These are phyloP conservation scores for Hypseocharis bilobata DNA, from an alignment of 441 rosid genomes.

Conservation along the genomic window DNA sequence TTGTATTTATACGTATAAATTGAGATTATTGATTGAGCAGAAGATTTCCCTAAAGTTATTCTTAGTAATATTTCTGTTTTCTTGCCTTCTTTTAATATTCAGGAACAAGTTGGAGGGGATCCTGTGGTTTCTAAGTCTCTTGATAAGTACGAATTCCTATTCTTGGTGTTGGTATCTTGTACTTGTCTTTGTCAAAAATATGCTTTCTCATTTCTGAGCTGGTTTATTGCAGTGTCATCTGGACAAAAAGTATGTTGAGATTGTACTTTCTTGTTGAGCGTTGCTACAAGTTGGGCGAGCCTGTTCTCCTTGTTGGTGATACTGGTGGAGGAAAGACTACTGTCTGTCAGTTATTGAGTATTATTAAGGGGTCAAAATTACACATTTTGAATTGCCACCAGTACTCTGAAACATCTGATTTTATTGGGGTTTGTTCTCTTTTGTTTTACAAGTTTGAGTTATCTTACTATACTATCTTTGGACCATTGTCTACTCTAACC, in stretches of 20 bases:
- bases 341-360: constrained; percentile 76
- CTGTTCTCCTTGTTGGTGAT: constrained; percentile 97
- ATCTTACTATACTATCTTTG: neutral
- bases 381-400: constrained; percentile 96
- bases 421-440: constrained; percentile 69
- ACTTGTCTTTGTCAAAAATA: constrained; percentile 18
- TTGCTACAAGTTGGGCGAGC: constrained; percentile 78
- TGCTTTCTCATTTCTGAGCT: constrained; percentile 17
- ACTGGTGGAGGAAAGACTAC: constrained; percentile 99
- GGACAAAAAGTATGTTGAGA: constrained; percentile 87
- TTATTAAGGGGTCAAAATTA: constrained; percentile 43
- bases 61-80: constrained; percentile 1
- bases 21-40: constrained; percentile 1
- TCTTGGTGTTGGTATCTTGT: constrained; percentile 10
- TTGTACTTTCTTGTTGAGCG: constrained; percentile 67
- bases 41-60: neutral
- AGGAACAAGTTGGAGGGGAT: constrained; percentile 45
- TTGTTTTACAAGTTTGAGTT: constrained; percentile 10
- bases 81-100: constrained; percentile 17
- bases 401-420: constrained; percentile 93
- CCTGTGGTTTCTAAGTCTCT: constrained; percentile 23
- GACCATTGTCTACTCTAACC: constrained; percentile 4
- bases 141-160: constrained; percentile 39
- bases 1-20: neutral
- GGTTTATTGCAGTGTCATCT: constrained; percentile 45